Conservation (phyloP, 2,329 filamentous ascomycete species). For the Colletotrichum kahawae region DNA sequence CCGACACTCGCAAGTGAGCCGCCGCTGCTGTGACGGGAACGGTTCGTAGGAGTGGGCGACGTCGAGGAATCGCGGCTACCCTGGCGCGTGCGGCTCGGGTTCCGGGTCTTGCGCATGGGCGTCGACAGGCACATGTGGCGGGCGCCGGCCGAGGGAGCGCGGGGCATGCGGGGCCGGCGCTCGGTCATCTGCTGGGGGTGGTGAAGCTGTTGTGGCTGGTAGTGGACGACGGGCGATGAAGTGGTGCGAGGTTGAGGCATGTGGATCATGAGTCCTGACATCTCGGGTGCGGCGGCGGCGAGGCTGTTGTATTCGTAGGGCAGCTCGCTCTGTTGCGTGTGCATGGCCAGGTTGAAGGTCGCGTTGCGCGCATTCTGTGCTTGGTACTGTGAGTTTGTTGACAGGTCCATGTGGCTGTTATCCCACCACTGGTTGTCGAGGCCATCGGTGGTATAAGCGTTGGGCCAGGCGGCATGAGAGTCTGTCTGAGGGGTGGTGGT, state of each 20-base stretch:
- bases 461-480: constrained; percentile 21
- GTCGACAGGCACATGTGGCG: constrained; percentile 48
- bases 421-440: constrained; percentile 35
- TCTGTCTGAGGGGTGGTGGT: constrained; percentile 15
- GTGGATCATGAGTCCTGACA: constrained; percentile 56
- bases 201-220: constrained; percentile 22
- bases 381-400: constrained; percentile 30
- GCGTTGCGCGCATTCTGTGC: constrained; percentile 38
- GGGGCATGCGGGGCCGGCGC: constrained; percentile 50
- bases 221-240: constrained; percentile 38
- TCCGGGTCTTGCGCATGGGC: constrained; percentile 47
- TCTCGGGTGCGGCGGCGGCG: constrained; percentile 32
- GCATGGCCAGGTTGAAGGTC: constrained; percentile 44
- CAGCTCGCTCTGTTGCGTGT: constrained; percentile 44
- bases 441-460: constrained; percentile 10
- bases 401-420: constrained; percentile 32
- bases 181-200: constrained; percentile 31
- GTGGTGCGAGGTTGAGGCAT: constrained; percentile 53
- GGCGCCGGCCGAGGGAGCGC: constrained; percentile 59
- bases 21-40: constrained; percentile 44
- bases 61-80: constrained; percentile 26
- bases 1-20: constrained; percentile 33
- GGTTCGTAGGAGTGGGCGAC: constrained; percentile 42
- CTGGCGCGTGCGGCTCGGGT: constrained; percentile 34
- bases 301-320: constrained; percentile 42